Evolutionary conservation across 2,329 filamentous ascomycete genomes (phyloP), one percentile per base, ranked within the genome.

Genomic region (Huntiella decipiens): DNA sequence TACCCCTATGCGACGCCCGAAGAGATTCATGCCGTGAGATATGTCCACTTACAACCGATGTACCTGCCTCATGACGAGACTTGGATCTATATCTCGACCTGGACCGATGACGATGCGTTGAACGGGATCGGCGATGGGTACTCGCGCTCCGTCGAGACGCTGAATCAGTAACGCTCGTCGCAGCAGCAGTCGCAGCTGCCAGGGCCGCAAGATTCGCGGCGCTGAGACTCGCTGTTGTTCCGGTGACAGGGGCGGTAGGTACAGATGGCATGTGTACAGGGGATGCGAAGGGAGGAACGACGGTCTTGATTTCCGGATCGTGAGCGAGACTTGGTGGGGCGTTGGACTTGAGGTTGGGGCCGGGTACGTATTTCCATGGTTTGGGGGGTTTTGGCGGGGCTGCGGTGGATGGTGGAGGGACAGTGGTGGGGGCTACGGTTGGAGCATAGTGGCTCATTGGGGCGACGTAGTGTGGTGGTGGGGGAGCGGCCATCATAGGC

Each of bases 191-290:
- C n/a, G 33, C 17, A 4, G 35, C 54, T 58, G 52, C 58, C 57
- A 42, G 57, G 61, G 47, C 61, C 57, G 38, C 62, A 61, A 1
- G 51, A 58, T 56, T 48, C 59, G 56, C 49, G 50, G 50, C 47
- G 39, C 16, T 36, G 8, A n/a, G 60, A 53, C 49, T 63, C 28
- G 37, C 45, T 32, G 32, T 40, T 32, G 32, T 40, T 44, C 35
- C 56, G 53, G 38, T 54, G 53, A 46, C 17, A 13, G 28, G 40
- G 28, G 40, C 40, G 13, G 31, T 43, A 10, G 40, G 40, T 13
- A 16, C 40, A 11, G 40, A 56, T 5, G 56, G 35, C 6, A 32
- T 46, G 22, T 28, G 22, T 28, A 28, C 22, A 5, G 22, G 22
- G 6, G 22, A 28, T 16, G 8, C 47, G 44, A 5, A 39, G 13